Evolutionary conservation across 2,329 filamentous ascomycete genomes (phyloP), one percentile per base, ranked within the genome.

Genomic region (Malbranchea cinnamomea): DNA sequence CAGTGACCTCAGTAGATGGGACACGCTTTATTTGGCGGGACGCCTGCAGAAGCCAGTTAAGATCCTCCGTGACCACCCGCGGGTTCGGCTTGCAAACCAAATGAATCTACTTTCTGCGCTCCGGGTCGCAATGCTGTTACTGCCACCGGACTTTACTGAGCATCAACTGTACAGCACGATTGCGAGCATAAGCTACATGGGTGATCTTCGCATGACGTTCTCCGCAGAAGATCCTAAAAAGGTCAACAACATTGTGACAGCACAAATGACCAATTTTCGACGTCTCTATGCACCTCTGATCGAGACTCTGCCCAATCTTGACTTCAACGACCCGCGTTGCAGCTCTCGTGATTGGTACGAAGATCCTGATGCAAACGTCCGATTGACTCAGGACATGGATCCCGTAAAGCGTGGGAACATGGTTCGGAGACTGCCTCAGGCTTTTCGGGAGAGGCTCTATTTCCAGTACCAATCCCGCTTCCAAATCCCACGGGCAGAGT

Each of bases 21-120:
- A 93, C 38, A 93, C 83, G 0, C 64, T 98, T 15, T 98, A 98
- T 54, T 70, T 98, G n/a, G 89, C 91, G 4, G 89, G 89, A 3
- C 79, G 89, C 19, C 67, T 98, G 30, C 89, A 98, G 40, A 98
- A 98, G 53, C 89, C 89, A 2, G 89, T 93, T 55, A 95, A 98
- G 62, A 95, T 98, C 41, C 68, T 98, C 11, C 78, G 85, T 29
- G 89, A 98, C 51, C 82, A 98, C 47, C 82, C 89, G 1, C 76
- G 76, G 28, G 84, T 98, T 23, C 81, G 89, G 18, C 71, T 95
- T 18, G 83, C 87, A 4, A 95, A 98, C 54, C 89, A 98, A 55
- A 78, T 91, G 53, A 98, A 98, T 52, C 68, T 98, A 11, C 69
- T 95, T 24, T 87, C 87, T 6, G 91, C 91, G 2, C 65, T 95